Conservation (phyloP, 768 basidiomycete species). For the Fomitopsis pulvina region DNA sequence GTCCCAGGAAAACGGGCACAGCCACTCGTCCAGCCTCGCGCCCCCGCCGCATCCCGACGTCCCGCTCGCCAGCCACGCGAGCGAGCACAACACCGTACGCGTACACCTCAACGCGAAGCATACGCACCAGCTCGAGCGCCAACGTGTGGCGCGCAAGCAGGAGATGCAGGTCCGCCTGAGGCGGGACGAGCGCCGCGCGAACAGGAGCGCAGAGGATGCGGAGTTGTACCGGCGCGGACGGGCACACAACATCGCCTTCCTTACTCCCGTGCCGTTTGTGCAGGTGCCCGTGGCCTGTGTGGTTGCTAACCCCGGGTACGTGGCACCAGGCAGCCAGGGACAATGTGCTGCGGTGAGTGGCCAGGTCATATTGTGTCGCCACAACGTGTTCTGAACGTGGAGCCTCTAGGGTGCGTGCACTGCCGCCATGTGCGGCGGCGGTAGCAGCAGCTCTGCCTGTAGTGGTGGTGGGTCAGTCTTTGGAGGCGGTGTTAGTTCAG, state of each 20-base stretch:
- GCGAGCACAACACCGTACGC: conserved; percentile 41
- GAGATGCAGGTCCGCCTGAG: conserved; percentile 22
- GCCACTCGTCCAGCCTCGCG: conserved; percentile 25
- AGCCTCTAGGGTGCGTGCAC: background rate
- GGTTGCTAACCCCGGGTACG: too few species aligned
- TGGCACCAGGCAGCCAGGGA: background rate
- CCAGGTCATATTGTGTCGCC: background rate
- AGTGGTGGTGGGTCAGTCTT: conserved; percentile 6
- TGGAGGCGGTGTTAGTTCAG: background rate
- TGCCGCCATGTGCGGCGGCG: background rate
- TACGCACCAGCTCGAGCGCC: conserved; percentile 9
- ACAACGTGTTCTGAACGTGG: background rate
- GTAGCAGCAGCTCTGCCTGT: background rate
- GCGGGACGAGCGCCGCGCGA: conserved; percentile 22
- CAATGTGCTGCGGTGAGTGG: conserved; percentile 5
- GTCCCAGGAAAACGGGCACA: background rate
- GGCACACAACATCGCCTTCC: conserved; percentile 30
- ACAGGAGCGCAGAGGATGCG: conserved; percentile 16
- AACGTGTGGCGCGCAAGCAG: conserved; percentile 17
- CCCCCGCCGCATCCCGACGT: conserved; percentile 29
- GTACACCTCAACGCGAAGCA: conserved; percentile 18
- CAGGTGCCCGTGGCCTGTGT: background rate
- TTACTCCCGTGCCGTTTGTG: conserved; percentile 30
- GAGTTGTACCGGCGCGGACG: conserved; percentile 5
- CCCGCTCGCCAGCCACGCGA: conserved; percentile 48